Evolutionary conservation across 2,329 filamentous ascomycete species (phyloP), one percentile per base, ranked within the genome.

Genomic region (Cladophialophora carrionii): DNA sequence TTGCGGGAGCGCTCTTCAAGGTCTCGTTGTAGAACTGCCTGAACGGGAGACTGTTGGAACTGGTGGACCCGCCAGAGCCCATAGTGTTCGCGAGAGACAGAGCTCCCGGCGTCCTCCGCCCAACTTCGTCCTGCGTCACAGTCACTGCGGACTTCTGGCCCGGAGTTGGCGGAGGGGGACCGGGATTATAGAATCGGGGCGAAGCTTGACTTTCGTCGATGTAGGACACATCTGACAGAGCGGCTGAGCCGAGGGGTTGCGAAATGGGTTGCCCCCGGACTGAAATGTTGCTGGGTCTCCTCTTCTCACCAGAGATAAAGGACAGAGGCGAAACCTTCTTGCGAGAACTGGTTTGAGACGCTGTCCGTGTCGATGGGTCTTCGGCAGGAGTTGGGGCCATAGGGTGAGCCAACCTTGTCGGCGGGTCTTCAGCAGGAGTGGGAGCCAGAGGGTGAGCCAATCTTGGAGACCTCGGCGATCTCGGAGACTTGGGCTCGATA

Each of bases 231-330:
- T 78, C 76, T 64, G 78, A 77, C 26, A 78, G 76, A 17, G 81
- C 79, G 10, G 80, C 79, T 1, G 80, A 81, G 34, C 74, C 74
- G 46, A 86, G 75, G 1, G 85, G 85, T 7, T 83, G 80, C 22
- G 84, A 86, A 70, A 88, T 88, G 64, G 82, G 81, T 43, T 87
- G 77, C 65, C 84, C 84, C 59, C 83, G 83, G 53, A 87, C 75
- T 7, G 76, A 75, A 51, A 79, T 66, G 29, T 74, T 74, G 2
- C 74, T 77, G 1, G 78, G 78, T 55, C 81, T 79, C 69, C 80
- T 76, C 68, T 80, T 83, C 67, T 81, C 77, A 4, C 69, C 76
- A 66, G 75, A 78, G 71, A 80, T 78, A 37, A 80, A 74, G 2
- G 79, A 79, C 17, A 80, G 71, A 4, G 75, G 73, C 1, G 77